Base-by-base conservation (phyloP, 176 grass and related monocot genomes). In the Oropetium thomaeum region DNA sequence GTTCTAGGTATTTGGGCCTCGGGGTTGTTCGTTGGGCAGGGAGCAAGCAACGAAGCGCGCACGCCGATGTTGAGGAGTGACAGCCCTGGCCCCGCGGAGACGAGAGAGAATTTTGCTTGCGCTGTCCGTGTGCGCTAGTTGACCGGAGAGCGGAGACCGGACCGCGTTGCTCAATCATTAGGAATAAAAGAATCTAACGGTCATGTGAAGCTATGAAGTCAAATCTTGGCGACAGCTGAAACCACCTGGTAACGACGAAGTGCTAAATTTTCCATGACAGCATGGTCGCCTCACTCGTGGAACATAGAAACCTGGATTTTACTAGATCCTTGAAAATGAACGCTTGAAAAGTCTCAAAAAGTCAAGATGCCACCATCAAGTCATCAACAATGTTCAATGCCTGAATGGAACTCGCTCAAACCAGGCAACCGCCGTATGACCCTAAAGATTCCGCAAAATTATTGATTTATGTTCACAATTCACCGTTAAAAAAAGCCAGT, bases 381-480 rank as follows among this genome's bases (percentile, higher is more conserved):
- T n/a, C n/a, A n/a, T n/a, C n/a, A n/a, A n/a, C n/a, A n/a, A n/a
- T n/a, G n/a, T n/a, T n/a, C n/a, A n/a, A n/a, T n/a, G n/a, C n/a
- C n/a, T n/a, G n/a, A n/a, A n/a, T n/a, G n/a, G n/a, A n/a, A n/a
- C n/a, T n/a, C n/a, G n/a, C 16, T 28, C n/a, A 8, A 65, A 49
- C 11, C 26, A 28, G 17, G 5, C n/a, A 25, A 41, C 11, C n/a
- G n/a, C 3, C 30, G 5, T 27, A 16, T 11, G 20, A 69, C 54
- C 2, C 58, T 45, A 33, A 41, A 54, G 11, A 49, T 47, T 37
- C 1, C 26, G 11, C 37, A 29, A 84, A 33, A 44, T 62, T 74
- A 70, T 88, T 88, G 4, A 58, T 84, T 69, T 39, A 38, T 69
- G 65, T 65, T 73, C 38, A 41, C 43, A 38, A 58, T 70, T 73